These are phyloP conservation scores for Xylaria sp. DNA, from an alignment of 2,329 filamentous ascomycete genomes.

Conservation along the genomic window DNA sequence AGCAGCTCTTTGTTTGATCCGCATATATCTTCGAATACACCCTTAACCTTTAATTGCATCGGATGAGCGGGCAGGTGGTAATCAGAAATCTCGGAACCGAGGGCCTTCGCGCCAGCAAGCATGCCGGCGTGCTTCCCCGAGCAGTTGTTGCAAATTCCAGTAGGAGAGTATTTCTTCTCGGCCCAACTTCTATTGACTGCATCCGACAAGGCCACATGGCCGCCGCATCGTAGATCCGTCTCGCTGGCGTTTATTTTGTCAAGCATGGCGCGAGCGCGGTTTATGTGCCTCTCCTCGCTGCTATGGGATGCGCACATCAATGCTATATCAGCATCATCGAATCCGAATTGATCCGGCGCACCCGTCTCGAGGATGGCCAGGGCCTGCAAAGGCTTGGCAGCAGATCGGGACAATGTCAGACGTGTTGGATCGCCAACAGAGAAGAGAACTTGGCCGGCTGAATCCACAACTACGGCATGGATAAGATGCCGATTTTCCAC, in stretches of 20 bases:
- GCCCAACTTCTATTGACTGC: neutral
- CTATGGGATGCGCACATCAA: too few species aligned
- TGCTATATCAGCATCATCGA: neutral
- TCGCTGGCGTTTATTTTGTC: neutral
- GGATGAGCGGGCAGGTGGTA: neutral
- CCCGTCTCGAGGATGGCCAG: neutral
- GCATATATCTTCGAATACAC: neutral
- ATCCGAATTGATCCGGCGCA: neutral
- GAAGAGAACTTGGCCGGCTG: too few species aligned
- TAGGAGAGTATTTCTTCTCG: neutral
- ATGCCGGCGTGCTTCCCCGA: neutral
- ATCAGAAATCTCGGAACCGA: neutral
- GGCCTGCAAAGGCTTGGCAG: neutral
- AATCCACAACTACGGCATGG: too few species aligned
- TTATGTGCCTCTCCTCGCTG: too few species aligned
- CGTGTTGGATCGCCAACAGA: too few species aligned
- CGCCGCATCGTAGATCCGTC: neutral
- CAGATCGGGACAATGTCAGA: neutral
- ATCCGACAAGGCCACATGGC: neutral
- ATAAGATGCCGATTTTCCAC: too few species aligned
- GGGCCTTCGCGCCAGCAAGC: neutral
- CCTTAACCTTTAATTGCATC: neutral
- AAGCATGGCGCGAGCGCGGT: neutral
- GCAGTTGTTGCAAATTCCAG: neutral
- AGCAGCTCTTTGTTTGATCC: neutral